phyloP scores from a whole-genome alignment of 768 basidiomycete species.

The Tricholoma bakamatsutake region DNA sequence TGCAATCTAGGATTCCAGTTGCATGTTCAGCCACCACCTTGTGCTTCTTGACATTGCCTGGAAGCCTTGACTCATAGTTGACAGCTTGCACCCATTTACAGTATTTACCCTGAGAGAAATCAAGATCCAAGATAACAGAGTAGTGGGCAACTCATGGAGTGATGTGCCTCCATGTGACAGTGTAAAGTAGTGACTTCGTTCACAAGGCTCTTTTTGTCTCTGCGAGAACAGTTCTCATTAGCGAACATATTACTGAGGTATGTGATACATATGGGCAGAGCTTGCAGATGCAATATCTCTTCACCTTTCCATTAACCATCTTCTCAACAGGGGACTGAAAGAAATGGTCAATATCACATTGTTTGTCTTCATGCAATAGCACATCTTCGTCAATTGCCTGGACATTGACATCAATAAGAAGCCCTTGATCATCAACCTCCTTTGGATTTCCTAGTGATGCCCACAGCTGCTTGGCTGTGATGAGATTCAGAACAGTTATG shows the following conservation, averaged over 20 bases:
- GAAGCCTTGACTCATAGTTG: conserved; percentile 25
- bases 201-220: neutral
- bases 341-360: neutral
- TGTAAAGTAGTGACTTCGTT: neutral
- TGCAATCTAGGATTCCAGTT: conserved; percentile 19
- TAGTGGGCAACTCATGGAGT: neutral
- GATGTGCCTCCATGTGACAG: neutral
- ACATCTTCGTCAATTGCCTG: no score
- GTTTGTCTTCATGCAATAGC: neutral
- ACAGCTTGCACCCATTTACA: conserved; percentile 20
- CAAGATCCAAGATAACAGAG: neutral
- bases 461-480: no score
- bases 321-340: neutral
- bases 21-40: conserved; percentile 8
- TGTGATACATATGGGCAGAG: neutral
- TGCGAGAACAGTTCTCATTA: neutral
- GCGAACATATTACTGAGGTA: neutral
- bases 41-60: conserved; percentile 11
- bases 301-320: neutral
- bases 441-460: no score
- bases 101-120: conserved; percentile 10
- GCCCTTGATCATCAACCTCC: no score
- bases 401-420: no score
- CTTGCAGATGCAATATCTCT: neutral
- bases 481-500: no score